Evolutionary conservation across 495 filamentous ascomycete species (phyloP).

Genomic region (Penicillium cataractarum): DNA sequence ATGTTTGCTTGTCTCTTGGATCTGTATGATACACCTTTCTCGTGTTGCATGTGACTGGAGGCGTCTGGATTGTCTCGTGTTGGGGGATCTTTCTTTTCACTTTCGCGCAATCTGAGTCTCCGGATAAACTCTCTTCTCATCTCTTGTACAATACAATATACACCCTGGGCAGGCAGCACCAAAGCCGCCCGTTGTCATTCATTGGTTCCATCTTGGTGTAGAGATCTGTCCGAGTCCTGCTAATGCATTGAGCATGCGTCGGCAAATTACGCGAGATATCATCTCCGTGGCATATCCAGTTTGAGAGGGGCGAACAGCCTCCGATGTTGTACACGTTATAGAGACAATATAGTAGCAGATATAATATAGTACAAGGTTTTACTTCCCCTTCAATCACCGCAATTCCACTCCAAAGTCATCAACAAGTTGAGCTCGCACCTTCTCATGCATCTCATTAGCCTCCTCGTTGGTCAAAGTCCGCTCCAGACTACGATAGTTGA

Average conservation of each 20-base stretch:
- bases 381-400: conserved; percentile 50
- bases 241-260: not conserved
- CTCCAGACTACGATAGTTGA: conserved; percentile 90
- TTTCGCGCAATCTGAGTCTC: conserved; percentile 26
- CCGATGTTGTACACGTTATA: not conserved
- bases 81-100: conserved; percentile 26
- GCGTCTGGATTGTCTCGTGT: conserved; percentile 42
- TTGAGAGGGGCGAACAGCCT: not conserved
- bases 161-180: conserved; percentile 7
- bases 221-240: not conserved
- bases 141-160: conserved; percentile 46
- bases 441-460: conserved; percentile 73
- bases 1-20: conserved; percentile 34
- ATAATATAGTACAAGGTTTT: conserved; percentile 25
- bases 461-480: conserved; percentile 82
- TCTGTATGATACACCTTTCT: conserved; percentile 46
- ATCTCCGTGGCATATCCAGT: not conserved
- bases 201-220: not conserved
- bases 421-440: conserved; percentile 63
- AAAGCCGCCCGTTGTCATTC: conserved; percentile 17
- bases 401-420: conserved; percentile 78
- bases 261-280: not conserved
- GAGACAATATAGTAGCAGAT: conserved; percentile 4
- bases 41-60: conserved; percentile 40
- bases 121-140: conserved; percentile 41